phyloP scores from a whole-genome alignment of 768 basidiomycete species.

The Tylopilus felleus region DNA sequence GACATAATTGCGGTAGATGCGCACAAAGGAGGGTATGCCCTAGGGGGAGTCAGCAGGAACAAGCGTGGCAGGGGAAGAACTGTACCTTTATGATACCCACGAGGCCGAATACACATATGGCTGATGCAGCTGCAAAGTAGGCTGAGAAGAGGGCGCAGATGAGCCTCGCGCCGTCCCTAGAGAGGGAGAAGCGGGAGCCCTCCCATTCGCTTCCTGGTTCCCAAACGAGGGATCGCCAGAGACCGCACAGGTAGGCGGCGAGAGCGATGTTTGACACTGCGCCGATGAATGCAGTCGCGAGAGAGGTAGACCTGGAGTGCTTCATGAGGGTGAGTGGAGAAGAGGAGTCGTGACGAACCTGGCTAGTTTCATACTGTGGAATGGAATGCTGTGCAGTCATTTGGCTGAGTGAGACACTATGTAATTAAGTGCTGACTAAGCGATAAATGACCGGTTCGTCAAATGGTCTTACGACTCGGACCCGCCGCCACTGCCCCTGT shows the following conservation, averaged over 20 bases:
- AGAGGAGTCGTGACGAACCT: background rate
- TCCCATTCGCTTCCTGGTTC: constrained; percentile 51
- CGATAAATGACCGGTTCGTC: background rate
- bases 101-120: constrained; percentile 64
- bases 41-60: constrained; percentile 26
- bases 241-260: constrained; percentile 39
- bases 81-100: constrained; percentile 66
- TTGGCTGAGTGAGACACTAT: constrained; percentile 10
- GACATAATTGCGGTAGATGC: constrained; percentile 79
- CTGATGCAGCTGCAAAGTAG: constrained; percentile 64
- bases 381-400: constrained; percentile 4
- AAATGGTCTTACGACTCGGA: background rate
- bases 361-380: constrained; percentile 3
- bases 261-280: constrained; percentile 40
- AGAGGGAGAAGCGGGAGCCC: constrained; percentile 38
- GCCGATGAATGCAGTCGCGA: constrained; percentile 38
- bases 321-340: constrained; percentile 1
- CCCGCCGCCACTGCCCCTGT: background rate
- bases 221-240: constrained; percentile 45
- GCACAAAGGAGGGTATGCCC: constrained; percentile 63
- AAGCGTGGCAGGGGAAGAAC: constrained; percentile 3
- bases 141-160: constrained; percentile 61
- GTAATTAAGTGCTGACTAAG: constrained; percentile 14
- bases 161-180: constrained; percentile 40
- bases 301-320: constrained; percentile 33